phyloP scores from a whole-genome alignment of 1,284 basidiomycete species.

The Macrocystidia cucumis region DNA sequence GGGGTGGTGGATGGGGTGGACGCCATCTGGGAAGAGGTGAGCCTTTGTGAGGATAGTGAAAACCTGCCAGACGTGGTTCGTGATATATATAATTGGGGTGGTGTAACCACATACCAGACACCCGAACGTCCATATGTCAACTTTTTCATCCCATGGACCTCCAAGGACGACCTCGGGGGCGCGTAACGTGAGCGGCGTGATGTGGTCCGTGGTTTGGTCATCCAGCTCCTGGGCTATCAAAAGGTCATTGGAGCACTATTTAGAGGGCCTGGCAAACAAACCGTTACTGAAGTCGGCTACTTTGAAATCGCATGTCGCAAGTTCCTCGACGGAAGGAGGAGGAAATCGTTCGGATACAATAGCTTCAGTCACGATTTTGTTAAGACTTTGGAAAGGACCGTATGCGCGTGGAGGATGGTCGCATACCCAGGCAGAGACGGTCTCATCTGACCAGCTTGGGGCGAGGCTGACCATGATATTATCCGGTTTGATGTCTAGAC shows the following conservation, averaged over 20 bases:
- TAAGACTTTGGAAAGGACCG: slow-evolving; percentile 8
- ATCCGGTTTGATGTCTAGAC: slow-evolving; percentile 13
- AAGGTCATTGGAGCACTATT: not conserved
- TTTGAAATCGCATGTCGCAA: slow-evolving; percentile 8
- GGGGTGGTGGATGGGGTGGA: not conserved
- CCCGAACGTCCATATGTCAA: slow-evolving; percentile 27
- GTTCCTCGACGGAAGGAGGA: slow-evolving; percentile 7
- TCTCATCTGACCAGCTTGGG: not conserved
- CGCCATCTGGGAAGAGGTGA: not conserved
- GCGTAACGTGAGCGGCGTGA: slow-evolving; percentile 16
- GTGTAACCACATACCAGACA: slow-evolving; percentile 17
- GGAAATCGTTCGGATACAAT: slow-evolving; percentile 7
- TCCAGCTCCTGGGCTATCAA: slow-evolving; percentile 11
- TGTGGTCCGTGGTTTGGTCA: slow-evolving; percentile 13
- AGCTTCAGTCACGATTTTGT: slow-evolving; percentile 5
- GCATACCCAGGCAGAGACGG: slow-evolving; percentile 7
- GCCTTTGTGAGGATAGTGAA: not conserved
- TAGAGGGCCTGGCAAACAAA: not conserved
- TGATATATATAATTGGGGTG: not conserved
- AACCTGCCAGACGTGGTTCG: not conserved
- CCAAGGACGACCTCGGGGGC: slow-evolving; percentile 23
- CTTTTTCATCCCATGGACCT: slow-evolving; percentile 20
- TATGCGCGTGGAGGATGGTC: slow-evolving; percentile 9
- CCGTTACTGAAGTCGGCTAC: slow-evolving; percentile 10
- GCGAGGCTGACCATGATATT: slow-evolving; percentile 11